phyloP scores from a whole-genome alignment of 2,329 filamentous ascomycete species.

The Epicoccum nigrum region DNA sequence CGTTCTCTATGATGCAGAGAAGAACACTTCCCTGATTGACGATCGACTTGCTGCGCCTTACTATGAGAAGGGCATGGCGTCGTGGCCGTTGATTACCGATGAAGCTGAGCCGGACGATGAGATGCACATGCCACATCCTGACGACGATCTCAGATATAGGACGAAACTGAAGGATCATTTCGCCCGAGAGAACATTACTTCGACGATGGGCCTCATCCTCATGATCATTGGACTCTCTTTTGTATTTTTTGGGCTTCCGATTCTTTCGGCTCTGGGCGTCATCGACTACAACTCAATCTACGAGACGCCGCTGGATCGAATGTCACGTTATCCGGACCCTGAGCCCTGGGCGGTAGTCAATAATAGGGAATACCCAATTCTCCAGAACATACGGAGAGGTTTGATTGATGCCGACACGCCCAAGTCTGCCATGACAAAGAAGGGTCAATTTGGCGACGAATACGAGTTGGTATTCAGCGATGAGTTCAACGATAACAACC shows the following conservation, averaged over 20 bases:
- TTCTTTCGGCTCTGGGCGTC: slow-evolving; percentile 54
- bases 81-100: slow-evolving; percentile 56
- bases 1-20: slow-evolving; percentile 31
- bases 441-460: slow-evolving; percentile 53
- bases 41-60: slow-evolving; percentile 55
- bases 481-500: slow-evolving; percentile 60
- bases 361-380: slow-evolving; percentile 53
- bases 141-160: slow-evolving; percentile 55
- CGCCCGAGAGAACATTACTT: slow-evolving; percentile 51
- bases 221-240: slow-evolving; percentile 56
- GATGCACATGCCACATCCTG: slow-evolving; percentile 59
- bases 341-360: slow-evolving; percentile 57
- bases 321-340: slow-evolving; percentile 39
- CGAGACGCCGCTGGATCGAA: slow-evolving; percentile 49
- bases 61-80: slow-evolving; percentile 50
- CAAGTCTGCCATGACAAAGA: slow-evolving; percentile 51
- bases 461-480: slow-evolving; percentile 62
- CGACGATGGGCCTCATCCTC: slow-evolving; percentile 51
- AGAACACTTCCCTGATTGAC: slow-evolving; percentile 51
- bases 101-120: slow-evolving; percentile 61
- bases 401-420: slow-evolving; percentile 62
- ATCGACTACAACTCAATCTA: slow-evolving; percentile 49
- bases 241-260: slow-evolving; percentile 59
- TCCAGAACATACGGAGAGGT: slow-evolving; percentile 55
- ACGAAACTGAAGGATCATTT: slow-evolving; percentile 55